Base-by-base conservation (phyloP, 331 rosid species). In the Quercus lobata region DNA sequence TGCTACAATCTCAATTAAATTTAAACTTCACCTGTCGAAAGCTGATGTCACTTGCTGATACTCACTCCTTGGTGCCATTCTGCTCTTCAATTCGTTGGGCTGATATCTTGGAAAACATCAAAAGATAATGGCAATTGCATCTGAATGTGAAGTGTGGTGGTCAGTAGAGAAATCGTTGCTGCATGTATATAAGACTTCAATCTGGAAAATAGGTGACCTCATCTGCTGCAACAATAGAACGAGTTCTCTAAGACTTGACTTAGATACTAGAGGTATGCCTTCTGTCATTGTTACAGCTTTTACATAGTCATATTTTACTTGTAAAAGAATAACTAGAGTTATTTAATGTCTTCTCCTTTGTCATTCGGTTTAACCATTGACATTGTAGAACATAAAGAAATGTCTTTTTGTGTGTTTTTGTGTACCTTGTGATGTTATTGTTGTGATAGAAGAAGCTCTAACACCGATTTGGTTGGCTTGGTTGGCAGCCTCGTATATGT, bases 1-100 rank as follows among this genome's bases (percentile, higher is more conserved):
- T 90, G 94, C 97, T 70, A 88, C 93, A 83, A 90, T 94, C 96
- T 96, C 97, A 0, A 94, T 90, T 65, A 92, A 90, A 87, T 92
- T 87, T 68, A 89, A 87, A 80, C 94, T 92, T 4, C 82, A 89
- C 84, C 60, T 94, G 80, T 93, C 90, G 46, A 90, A 34, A 6
- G 37, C 37, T 94, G 85, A 96, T 94, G 57, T 96, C 88, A 82
- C 88, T 90, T 73, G 97, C 71, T 94, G 98, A 74, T 94, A 92
- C 80, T 92, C 96, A 4, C 93, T 94, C 34, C 92, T 90, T 78
- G 90, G 97, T 46, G 81, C 97, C 1, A 79, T 94, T 49, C 84
- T 94, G 57, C 92, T 90, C 84, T 92, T 94, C 73, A 93, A 92
- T 83, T 85, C 91, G 56, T 93, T 92, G 79, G 97, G 97, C 37